Evolutionary conservation across 225 moss, liverwort and hornwort species (phyloP), one percentile per base, ranked within the genome.

Genomic region (Asterella californica): DNA sequence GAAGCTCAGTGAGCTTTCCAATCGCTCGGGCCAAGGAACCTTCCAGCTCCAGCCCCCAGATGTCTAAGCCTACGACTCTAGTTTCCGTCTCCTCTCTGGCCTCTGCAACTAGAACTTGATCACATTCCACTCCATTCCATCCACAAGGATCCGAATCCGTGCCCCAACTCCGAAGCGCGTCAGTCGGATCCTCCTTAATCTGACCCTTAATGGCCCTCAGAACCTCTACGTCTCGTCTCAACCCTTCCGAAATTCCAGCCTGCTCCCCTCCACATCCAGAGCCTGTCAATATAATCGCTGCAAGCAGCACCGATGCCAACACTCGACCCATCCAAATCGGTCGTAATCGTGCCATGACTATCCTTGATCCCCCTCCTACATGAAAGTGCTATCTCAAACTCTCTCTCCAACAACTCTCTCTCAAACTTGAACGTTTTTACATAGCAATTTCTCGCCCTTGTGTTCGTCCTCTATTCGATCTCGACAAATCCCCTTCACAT

Each of bases 121-220:
- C 72, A 70, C 94, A 94, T 79, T 81, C 81, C 18, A 94, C 89
- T 21, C 94, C 92, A 2, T 55, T 62, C 94, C 94, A 94, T 78
- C 76, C 77, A 76, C 92, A 93, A 0, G 94, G 89, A 46, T 60
- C 76, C 0, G 47, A 37, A 0, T 37, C 12, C 19, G 32, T 22
- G 36, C 70, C 86, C 91, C 91, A 91, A 42, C 83, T 81, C 14
- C 66, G 67, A 19, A 60, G 69, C 52, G 9, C 87, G 70, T 77
- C 70, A 19, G 45, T 82, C 0, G 89, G 85, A 57, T 91, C 92
- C 25, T 53, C 65, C 42, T 70, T 55, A 15, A 87, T 82, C 68
- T 53, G 80, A 0, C 6, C 78, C 80, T 84, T 91, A 57, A 94
- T 85, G 30, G 38, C 79, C 25, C 76, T 72, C 70, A 94, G 76